phyloP scores from a whole-genome alignment of 2,329 filamentous ascomycete genomes.

The Curvularia hawaiiensis region DNA sequence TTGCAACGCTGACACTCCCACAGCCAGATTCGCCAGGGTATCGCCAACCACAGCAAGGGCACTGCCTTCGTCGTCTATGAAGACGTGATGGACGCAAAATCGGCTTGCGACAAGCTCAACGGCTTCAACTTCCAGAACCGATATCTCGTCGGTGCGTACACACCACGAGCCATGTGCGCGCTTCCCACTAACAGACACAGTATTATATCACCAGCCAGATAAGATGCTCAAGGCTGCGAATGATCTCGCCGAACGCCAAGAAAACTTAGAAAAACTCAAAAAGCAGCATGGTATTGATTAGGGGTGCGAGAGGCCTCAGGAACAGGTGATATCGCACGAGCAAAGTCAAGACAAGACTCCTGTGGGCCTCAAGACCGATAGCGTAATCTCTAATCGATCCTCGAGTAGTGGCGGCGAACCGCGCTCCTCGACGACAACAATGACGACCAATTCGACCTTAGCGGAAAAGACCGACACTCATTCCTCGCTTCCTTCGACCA shows the following conservation, averaged over 20 bases:
- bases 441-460: constrained; percentile 30
- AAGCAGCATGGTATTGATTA: constrained; percentile 98
- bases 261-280: constrained; percentile 98
- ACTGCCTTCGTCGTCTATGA: constrained; percentile 99
- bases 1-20: constrained; percentile 27
- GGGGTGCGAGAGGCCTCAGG: constrained; percentile 57
- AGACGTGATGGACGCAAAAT: constrained; percentile 98
- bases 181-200: constrained; percentile 45
- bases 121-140: constrained; percentile 99
- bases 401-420: constrained; percentile 29
- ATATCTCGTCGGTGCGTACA: constrained; percentile 86
- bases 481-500: constrained; percentile 21
- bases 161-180: background rate
- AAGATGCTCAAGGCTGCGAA: constrained; percentile 88
- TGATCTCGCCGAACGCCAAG: constrained; percentile 90
- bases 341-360: constrained; percentile 39
- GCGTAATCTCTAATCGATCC: constrained; percentile 35
- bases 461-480: constrained; percentile 30
- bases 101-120: constrained; percentile 99
- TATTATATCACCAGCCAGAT: constrained; percentile 77
- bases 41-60: constrained; percentile 95
- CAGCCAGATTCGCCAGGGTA: constrained; percentile 98
- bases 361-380: constrained; percentile 45
- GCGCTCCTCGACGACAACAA: constrained; percentile 21
- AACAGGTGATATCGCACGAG: constrained; percentile 40